Percentiles rank a stretch among this genome's conserved stretches.
phyloP scores from a whole-genome alignment of 768 basidiomycete genomes.

The Termitomyces sp. region DNA sequence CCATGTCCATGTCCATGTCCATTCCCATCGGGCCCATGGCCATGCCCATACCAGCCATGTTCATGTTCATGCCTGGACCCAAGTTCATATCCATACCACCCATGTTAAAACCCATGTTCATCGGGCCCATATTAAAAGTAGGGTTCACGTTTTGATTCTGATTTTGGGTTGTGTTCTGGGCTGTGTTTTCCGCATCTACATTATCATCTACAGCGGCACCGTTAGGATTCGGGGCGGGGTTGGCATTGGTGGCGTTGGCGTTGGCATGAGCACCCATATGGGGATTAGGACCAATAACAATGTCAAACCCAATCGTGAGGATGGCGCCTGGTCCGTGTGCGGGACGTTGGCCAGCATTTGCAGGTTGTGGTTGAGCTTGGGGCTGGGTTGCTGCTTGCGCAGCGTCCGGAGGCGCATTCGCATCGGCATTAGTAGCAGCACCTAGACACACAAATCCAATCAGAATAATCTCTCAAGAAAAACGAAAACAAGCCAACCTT shows the following conservation, averaged over 20 bases:
- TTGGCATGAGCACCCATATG: not conserved
- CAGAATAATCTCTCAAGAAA: not conserved
- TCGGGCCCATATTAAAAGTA: not conserved
- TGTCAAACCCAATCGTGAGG: conserved; percentile 8
- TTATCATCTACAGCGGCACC: not conserved
- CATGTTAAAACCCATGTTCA: not conserved
- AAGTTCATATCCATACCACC: not conserved
- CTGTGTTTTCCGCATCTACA: not conserved
- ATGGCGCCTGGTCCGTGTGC: not conserved
- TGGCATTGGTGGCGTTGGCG: not conserved
- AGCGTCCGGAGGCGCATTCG: not conserved
- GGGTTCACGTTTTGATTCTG: not conserved
- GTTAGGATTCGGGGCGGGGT: not conserved
- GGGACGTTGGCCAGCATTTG: not conserved
- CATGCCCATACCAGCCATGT: not conserved
- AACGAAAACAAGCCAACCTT: not conserved
- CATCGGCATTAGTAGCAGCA: not conserved
- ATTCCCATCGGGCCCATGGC: not conserved
- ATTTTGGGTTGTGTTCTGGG: not conserved
- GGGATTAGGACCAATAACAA: conserved; percentile 2
- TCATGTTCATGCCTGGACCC: not conserved
- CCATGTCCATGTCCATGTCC: not conserved
- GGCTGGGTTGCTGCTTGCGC: not conserved
- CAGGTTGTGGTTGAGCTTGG: not conserved
- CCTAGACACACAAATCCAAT: not conserved